Conservation (phyloP, 2,329 filamentous ascomycete species). For the Trichoderma guizhouense region DNA sequence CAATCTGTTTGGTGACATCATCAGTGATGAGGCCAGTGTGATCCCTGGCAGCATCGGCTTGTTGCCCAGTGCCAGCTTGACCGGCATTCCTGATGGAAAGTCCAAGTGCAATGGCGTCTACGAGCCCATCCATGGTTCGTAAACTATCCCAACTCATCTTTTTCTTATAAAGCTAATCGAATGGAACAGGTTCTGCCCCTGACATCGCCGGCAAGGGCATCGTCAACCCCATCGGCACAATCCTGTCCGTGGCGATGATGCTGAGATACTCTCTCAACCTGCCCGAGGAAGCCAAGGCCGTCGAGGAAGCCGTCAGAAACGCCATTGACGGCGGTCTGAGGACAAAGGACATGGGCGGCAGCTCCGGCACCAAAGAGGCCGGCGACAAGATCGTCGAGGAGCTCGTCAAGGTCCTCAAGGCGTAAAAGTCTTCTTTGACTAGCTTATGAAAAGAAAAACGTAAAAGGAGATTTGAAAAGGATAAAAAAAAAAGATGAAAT, state of each 20-base stretch:
- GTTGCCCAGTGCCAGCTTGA: constrained; percentile 82
- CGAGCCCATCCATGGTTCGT: constrained; percentile 88
- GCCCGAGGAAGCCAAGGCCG: constrained; percentile 69
- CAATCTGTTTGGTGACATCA: constrained; percentile 95
- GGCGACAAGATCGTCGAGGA: constrained; percentile 76
- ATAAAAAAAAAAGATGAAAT: not conserved
- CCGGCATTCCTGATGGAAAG: constrained; percentile 81
- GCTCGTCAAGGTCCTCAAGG: constrained; percentile 64
- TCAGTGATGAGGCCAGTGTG: constrained; percentile 90
- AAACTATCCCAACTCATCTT: not conserved
- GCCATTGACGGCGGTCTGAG: constrained; percentile 75
- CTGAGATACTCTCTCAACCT: constrained; percentile 86
- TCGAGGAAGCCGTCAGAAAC: constrained; percentile 77
- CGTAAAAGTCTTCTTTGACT: constrained; percentile 15
- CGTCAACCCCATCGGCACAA: constrained; percentile 88
- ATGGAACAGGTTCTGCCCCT: constrained; percentile 68
- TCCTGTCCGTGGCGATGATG: constrained; percentile 94
- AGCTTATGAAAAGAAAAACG: not conserved
- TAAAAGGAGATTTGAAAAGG: not conserved
- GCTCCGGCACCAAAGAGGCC: constrained; percentile 63
- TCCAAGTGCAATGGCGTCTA: constrained; percentile 89
- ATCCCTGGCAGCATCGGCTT: constrained; percentile 89
- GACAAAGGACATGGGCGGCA: constrained; percentile 84
- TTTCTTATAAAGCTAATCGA: not conserved
- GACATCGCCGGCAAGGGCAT: constrained; percentile 91